Evolutionary conservation across 2,329 filamentous ascomycete genomes (phyloP), one percentile per base, ranked within the genome.

Genomic region (Dryadomyces quercivorus): DNA sequence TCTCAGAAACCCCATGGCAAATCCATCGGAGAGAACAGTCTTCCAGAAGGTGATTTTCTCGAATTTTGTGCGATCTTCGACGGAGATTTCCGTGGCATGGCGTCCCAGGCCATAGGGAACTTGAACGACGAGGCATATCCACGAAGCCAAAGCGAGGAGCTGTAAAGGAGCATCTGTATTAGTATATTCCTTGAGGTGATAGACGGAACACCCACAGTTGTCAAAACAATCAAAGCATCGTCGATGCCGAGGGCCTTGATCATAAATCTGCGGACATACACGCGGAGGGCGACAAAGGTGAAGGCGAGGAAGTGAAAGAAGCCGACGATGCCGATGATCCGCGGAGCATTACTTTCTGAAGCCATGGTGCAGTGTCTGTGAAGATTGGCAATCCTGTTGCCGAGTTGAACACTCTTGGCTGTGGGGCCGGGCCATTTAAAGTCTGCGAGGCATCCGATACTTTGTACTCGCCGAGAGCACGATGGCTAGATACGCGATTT

Each of bases 41-140:
- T 62, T 63, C 58, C 59, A 62, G 22, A 63, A 63, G 0, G 55
- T 51, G 31, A 63, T 60, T 1, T 53, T 59, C 45, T 62, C 60
- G 21, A 63, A 61, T 18, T 55, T 53, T 8, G 50, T 55, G 31
- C 59, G 47, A 12, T 61, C 55, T n/a, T 55, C 53, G 1, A 52
- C 13, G 4, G 57, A 21, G 10, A 61, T 53, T 2, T 53, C 55
- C 10, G 53, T 36, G 8, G 48, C 57, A 52, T 63, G 61, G n/a
- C 55, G 57, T 9, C 60, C 61, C 2, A 62, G 58, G 26, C 61
- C 60, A 26, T 60, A 57, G 2, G 59, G 61, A 10, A 62, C 57
- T 50, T 62, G 61, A 2, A 62, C 43, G n/a, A 61, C 38, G n/a
- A 63, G 46, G 42, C 60, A 60, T 43, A 60, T 55, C 61, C 59